Percentiles rank a stretch among this genome's conserved stretches.
Evolutionary conservation across 768 basidiomycete genomes (phyloP).

Genomic region (Boletus pseudopeckii): DNA sequence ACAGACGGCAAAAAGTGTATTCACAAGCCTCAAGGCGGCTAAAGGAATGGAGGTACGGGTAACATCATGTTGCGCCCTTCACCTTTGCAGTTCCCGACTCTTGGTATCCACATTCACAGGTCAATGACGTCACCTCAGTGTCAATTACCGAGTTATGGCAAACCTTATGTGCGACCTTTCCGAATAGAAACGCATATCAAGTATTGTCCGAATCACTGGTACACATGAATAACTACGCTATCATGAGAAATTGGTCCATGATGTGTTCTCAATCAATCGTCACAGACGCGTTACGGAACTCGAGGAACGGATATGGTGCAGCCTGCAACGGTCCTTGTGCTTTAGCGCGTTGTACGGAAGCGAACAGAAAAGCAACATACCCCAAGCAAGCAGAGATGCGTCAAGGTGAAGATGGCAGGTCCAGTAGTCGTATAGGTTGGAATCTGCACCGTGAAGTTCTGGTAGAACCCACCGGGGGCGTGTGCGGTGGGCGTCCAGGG

Average conservation of each 20-base stretch:
- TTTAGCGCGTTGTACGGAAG: background rate
- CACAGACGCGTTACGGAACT: constrained; percentile 25
- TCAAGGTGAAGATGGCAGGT: constrained; percentile 29
- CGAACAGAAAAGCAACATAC: constrained; percentile 6
- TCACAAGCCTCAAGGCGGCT: background rate
- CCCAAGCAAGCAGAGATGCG: constrained; percentile 30
- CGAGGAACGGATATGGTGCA: constrained; percentile 25
- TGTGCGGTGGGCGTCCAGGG: constrained; percentile 25
- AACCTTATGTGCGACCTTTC: background rate
- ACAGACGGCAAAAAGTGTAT: background rate
- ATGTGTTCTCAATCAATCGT: constrained; percentile 12
- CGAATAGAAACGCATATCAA: background rate
- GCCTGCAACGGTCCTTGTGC: constrained; percentile 8
- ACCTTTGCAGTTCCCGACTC: no score
- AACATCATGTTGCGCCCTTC: background rate
- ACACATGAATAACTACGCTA: background rate
- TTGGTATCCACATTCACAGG: background rate
- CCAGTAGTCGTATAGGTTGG: constrained; percentile 3
- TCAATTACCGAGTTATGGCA: background rate
- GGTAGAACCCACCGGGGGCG: constrained; percentile 20
- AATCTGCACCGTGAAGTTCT: constrained; percentile 28
- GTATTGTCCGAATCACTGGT: background rate
- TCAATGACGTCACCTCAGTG: background rate
- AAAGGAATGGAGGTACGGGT: background rate
- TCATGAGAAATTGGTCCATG: background rate